phyloP scores from a whole-genome alignment of 2,329 filamentous ascomycete species.

The Endothia cerciana region DNA sequence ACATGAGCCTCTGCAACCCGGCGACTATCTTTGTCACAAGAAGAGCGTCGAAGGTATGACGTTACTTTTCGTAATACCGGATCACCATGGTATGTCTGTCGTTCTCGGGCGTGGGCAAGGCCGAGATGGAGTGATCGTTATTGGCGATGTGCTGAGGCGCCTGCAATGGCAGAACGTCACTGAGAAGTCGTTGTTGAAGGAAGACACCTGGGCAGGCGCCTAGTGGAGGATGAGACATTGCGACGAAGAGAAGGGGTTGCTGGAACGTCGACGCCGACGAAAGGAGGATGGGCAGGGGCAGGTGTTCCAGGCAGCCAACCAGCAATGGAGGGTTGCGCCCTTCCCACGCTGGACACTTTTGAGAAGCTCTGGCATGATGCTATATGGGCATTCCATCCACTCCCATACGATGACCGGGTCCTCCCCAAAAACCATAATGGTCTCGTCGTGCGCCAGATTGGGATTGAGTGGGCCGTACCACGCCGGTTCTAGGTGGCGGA shows the following conservation, averaged over 20 bases:
- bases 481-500: neutral
- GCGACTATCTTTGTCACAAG: neutral
- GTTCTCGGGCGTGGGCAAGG: neutral
- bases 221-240: neutral
- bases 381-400: neutral
- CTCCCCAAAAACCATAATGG: neutral
- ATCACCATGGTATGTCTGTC: neutral
- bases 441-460: neutral
- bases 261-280: neutral
- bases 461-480: neutral
- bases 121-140: neutral
- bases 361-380: neutral
- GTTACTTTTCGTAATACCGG: neutral
- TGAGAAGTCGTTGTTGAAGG: neutral
- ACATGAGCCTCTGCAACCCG: neutral
- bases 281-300: neutral
- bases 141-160: neutral
- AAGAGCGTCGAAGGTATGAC: neutral
- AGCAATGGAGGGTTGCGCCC: neutral
- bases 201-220: neutral
- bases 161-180: neutral
- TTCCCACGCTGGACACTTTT: neutral
- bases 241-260: neutral
- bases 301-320: neutral
- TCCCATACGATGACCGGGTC: neutral